phyloP scores from a whole-genome alignment of 345 rosid species.

The Ceriops decandra region DNA sequence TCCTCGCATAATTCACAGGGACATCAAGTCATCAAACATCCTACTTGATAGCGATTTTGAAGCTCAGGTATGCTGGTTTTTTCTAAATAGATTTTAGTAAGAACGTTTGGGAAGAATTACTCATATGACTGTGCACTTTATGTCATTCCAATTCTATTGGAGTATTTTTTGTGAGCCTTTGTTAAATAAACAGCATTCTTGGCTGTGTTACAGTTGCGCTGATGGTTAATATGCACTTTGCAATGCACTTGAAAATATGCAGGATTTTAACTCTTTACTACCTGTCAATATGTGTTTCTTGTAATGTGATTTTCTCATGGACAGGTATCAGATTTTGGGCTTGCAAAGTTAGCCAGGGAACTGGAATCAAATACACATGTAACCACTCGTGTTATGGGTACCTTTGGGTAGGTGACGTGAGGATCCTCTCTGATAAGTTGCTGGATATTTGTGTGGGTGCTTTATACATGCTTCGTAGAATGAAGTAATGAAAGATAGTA shows the following conservation, averaged over 20 bases:
- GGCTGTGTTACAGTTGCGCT: background rate
- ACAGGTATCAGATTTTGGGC: constrained; percentile 96
- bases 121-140: background rate
- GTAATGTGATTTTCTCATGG: background rate
- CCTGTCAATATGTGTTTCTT: constrained; percentile 3
- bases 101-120: background rate
- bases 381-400: constrained; percentile 96
- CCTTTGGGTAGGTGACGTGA: constrained; percentile 69
- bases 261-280: background rate
- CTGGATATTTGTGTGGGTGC: background rate
- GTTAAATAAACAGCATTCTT: background rate
- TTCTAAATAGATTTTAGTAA: background rate
- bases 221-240: background rate
- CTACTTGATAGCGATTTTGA: constrained; percentile 83
- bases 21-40: constrained; percentile 94
- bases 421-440: background rate
- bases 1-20: constrained; percentile 98
- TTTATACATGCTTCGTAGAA: too few species aligned
- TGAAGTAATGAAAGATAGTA: background rate
- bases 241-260: constrained; percentile 6
- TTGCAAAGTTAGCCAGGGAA: constrained; percentile 72
- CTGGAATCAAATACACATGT: constrained; percentile 86
- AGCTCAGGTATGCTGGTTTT: constrained; percentile 61
- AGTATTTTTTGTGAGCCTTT: background rate
- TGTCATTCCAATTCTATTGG: constrained; percentile 10